Evolutionary conservation across 2,329 filamentous ascomycete genomes (phyloP).

Genomic region (Arthrinium phaeospermum): DNA sequence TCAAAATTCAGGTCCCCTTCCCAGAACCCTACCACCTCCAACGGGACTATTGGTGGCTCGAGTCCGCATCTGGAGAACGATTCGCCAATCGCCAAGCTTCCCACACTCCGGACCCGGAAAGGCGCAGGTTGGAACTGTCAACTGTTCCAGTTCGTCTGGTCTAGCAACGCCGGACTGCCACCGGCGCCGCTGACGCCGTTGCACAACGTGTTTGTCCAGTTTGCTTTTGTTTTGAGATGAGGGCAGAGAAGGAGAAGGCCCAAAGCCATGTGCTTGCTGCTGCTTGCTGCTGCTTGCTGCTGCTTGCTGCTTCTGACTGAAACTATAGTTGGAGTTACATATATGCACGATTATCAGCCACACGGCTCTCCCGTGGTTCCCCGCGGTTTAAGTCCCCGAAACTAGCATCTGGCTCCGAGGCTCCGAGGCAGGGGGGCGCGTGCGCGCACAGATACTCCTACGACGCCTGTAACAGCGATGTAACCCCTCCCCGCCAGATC

Average conservation of each 20-base stretch:
- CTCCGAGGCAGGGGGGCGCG: constrained; percentile 1
- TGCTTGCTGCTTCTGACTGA: neutral
- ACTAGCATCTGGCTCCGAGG: neutral
- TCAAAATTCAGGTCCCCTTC: neutral
- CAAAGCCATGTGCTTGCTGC: neutral
- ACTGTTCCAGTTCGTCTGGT: neutral
- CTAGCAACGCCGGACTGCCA: neutral
- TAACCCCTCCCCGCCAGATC: neutral
- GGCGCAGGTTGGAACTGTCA: neutral
- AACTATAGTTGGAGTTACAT: neutral
- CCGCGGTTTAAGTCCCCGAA: neutral
- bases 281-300: too few species aligned
- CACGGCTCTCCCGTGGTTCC: neutral
- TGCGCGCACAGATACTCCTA: neutral
- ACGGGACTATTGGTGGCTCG: neutral
- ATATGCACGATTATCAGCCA: neutral
- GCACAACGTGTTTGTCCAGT: neutral
- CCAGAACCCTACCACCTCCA: neutral
- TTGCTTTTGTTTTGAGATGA: neutral
- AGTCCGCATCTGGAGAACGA: neutral
- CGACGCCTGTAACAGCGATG: neutral
- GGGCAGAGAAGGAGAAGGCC: neutral
- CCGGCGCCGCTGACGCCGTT: neutral
- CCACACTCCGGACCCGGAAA: neutral
- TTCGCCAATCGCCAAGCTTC: neutral